Percentiles rank a stretch among this genome's conserved stretches.
These are phyloP conservation scores for Phyllosticta paracitricarpa DNA, from an alignment of 2,329 filamentous ascomycete genomes.

Conservation along the genomic window DNA sequence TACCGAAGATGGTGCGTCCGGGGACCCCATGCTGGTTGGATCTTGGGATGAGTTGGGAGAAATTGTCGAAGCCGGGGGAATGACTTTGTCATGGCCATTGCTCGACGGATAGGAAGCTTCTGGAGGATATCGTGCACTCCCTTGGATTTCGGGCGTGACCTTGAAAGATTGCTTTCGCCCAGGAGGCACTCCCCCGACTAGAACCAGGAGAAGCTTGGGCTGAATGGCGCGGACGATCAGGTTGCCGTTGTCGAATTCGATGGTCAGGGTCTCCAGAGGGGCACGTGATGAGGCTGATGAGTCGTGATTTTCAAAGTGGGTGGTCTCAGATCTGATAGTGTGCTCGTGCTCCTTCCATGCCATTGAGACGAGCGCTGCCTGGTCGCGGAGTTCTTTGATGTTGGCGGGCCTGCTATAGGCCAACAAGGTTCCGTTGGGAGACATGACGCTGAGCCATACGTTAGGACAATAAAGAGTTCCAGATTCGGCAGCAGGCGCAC, in stretches of 20 bases:
- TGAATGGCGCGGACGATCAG: conserved; percentile 38
- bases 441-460: conserved; percentile 32
- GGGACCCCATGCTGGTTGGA: conserved; percentile 1
- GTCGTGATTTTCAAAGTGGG: conserved; percentile 3
- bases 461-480: neutral
- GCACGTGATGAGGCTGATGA: conserved; percentile 7
- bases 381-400: conserved; percentile 39
- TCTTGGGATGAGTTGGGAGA: conserved; percentile 16
- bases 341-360: conserved; percentile 38
- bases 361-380: conserved; percentile 39
- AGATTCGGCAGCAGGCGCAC: conserved; percentile 11
- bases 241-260: conserved; percentile 37
- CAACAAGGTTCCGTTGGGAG: conserved; percentile 40
- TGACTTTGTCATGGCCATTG: conserved; percentile 3
- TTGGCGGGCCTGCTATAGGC: conserved; percentile 40
- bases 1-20: conserved; percentile 9
- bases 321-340: neutral
- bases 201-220: conserved; percentile 35
- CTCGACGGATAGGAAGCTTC: conserved; percentile 10
- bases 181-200: conserved; percentile 39
- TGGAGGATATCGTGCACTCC: conserved; percentile 30
- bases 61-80: conserved; percentile 7
- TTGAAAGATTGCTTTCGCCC: conserved; percentile 28
- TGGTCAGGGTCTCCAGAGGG: conserved; percentile 34
- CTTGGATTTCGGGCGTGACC: conserved; percentile 33